A percentile compares a stretch with the other conserved stretches of the same genome.
phyloP scores from a whole-genome alignment of 2,329 filamentous ascomycete species.

The Colletotrichum melonis region DNA sequence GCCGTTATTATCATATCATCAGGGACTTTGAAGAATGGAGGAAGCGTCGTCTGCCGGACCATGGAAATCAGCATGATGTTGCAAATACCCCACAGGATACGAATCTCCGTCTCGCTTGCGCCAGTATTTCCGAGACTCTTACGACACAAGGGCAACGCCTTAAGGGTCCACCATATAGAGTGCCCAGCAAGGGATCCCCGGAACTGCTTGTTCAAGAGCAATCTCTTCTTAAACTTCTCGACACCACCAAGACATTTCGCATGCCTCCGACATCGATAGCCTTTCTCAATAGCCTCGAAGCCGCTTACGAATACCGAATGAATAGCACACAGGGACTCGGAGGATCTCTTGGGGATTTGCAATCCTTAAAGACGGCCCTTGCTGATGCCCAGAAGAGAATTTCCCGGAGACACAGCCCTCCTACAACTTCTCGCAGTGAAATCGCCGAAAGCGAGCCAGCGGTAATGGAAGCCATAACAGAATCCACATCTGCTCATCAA shows the following conservation, averaged over 20 bases:
- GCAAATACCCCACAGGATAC: not conserved
- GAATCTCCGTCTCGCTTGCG: not conserved
- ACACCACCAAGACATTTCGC: not conserved
- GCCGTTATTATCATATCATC: not conserved
- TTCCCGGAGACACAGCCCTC: not conserved
- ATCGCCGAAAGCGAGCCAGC: too few relatives aligned
- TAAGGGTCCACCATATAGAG: not conserved
- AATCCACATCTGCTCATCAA: too few relatives aligned
- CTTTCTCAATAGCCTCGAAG: not conserved
- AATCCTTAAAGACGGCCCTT: not conserved
- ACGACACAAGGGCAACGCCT: not conserved
- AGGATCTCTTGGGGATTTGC: not conserved
- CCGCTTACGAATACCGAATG: not conserved
- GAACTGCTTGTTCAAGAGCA: not conserved
- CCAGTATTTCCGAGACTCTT: not conserved
- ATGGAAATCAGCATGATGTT: not conserved
- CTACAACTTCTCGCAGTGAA: too few relatives aligned
- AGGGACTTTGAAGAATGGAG: not conserved
- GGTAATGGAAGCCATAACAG: too few relatives aligned
- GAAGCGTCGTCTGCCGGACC: not conserved
- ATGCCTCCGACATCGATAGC: not conserved
- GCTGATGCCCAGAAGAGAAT: not conserved
- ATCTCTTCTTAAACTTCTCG: not conserved
- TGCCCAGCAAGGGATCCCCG: not conserved
- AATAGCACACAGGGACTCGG: not conserved